Conservation (phyloP, 2,329 filamentous ascomycete species). For the Sodiomyces alkalinus region DNA sequence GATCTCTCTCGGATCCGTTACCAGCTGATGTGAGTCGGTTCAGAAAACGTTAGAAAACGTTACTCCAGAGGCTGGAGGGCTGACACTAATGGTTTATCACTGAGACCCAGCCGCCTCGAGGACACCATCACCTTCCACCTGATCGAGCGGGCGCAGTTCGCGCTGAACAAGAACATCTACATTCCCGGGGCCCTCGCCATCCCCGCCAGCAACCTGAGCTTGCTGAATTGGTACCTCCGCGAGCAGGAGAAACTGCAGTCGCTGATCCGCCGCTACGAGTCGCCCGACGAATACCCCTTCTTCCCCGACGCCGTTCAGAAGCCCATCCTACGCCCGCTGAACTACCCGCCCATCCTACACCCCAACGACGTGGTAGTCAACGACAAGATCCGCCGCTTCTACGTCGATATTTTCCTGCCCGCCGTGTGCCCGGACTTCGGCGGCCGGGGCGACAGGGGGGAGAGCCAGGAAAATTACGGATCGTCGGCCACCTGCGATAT, state of each 20-base stretch:
- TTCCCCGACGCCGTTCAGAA: conserved; percentile 68
- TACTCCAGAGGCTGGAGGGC: too few relatives aligned
- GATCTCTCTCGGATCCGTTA: conserved; percentile 87
- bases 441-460: conserved; percentile 58
- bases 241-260: conserved; percentile 89
- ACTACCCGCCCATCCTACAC: conserved; percentile 81
- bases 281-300: conserved; percentile 95
- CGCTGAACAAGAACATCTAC: conserved; percentile 82
- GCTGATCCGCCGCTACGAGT: conserved; percentile 84
- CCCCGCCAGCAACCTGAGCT: conserved; percentile 56
- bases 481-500: conserved; percentile 87
- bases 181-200: conserved; percentile 63
- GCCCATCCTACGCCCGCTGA: conserved; percentile 73
- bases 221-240: conserved; percentile 86
- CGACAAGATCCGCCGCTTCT: conserved; percentile 69
- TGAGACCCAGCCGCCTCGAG: conserved; percentile 81
- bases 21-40: conserved; percentile 82
- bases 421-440: conserved; percentile 65
- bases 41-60: too few relatives aligned
- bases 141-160: conserved; percentile 96
- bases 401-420: conserved; percentile 71
- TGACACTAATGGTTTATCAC: too few relatives aligned
- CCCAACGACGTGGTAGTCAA: conserved; percentile 86
- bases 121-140: conserved; percentile 96
- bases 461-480: conserved; percentile 88